Percentiles rank a stretch among this genome's conserved stretches.
phyloP scores from a whole-genome alignment of 768 basidiomycete genomes.

The Mycena filopes region DNA sequence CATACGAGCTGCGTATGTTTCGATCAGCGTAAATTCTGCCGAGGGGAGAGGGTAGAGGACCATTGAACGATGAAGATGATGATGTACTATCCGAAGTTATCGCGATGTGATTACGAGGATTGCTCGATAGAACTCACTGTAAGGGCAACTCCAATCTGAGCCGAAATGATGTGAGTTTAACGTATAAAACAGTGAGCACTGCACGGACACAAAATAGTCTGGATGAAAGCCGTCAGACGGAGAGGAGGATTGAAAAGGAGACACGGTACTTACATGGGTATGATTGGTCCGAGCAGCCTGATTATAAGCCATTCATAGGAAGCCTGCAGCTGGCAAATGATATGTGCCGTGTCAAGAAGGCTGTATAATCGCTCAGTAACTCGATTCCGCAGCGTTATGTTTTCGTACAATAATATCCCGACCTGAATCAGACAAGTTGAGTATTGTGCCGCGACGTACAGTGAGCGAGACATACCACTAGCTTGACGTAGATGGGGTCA shows the following conservation, averaged over 20 bases:
- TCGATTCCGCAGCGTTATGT: neutral
- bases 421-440: neutral
- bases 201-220: neutral
- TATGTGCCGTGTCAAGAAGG: neutral
- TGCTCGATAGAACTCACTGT: neutral
- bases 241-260: neutral
- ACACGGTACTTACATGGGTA: neutral
- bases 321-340: neutral
- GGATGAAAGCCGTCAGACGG: neutral
- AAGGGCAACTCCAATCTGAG: neutral
- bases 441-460: neutral
- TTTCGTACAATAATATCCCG: neutral
- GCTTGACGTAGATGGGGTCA: neutral
- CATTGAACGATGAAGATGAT: slow-evolving; percentile 15
- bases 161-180: neutral
- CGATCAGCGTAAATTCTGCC: neutral
- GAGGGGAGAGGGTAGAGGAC: neutral
- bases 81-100: neutral
- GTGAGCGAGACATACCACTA: neutral
- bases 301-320: neutral
- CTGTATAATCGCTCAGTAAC: neutral
- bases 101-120: neutral
- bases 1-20: neutral
- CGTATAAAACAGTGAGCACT: neutral
- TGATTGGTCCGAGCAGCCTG: neutral